A percentile compares a stretch with the other conserved stretches of the same genome.
Evolutionary conservation across 2,329 filamentous ascomycete species (phyloP).

Genomic region (Plenodomus biglobosus): DNA sequence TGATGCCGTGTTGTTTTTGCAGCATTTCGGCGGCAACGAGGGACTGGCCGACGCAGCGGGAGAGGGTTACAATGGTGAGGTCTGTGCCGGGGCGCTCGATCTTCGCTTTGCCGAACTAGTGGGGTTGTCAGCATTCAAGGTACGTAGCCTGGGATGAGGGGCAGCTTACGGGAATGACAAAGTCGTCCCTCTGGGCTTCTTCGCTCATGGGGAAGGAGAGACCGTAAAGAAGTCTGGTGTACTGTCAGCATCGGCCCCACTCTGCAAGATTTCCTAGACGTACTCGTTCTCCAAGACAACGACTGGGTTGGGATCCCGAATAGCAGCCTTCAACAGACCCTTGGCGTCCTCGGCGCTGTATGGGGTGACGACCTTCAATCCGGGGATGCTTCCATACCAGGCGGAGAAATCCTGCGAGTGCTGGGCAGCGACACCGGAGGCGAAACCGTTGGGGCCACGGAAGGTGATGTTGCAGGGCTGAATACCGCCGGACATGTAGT

Average conservation of each 20-base stretch:
- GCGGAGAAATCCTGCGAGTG: conserved; percentile 99
- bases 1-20: conserved; percentile 95
- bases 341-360: conserved; percentile 99
- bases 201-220: conserved; percentile 96
- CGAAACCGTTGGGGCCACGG: conserved; percentile 98
- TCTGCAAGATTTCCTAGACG: conserved; percentile 26
- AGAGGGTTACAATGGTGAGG: conserved; percentile 90
- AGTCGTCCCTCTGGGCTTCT: conserved; percentile 92
- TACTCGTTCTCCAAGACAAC: conserved; percentile 63
- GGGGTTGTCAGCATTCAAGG: background rate
- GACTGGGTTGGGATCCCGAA: conserved; percentile 96
- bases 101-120: conserved; percentile 92
- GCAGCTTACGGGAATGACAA: conserved; percentile 72
- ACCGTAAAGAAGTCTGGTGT: conserved; percentile 75
- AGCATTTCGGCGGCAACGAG: conserved; percentile 85
- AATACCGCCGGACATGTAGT: conserved; percentile 99
- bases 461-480: conserved; percentile 99
- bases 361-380: conserved; percentile 92
- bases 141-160: background rate
- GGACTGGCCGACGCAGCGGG: conserved; percentile 91
- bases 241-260: conserved; percentile 2
- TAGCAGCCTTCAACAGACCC: conserved; percentile 95
- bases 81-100: conserved; percentile 96
- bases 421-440: conserved; percentile 90
- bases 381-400: conserved; percentile 98